A percentile compares a stretch with the other conserved stretches of the same genome.
phyloP scores from a whole-genome alignment of 768 basidiomycete genomes.

The Lentinus brumalis region DNA sequence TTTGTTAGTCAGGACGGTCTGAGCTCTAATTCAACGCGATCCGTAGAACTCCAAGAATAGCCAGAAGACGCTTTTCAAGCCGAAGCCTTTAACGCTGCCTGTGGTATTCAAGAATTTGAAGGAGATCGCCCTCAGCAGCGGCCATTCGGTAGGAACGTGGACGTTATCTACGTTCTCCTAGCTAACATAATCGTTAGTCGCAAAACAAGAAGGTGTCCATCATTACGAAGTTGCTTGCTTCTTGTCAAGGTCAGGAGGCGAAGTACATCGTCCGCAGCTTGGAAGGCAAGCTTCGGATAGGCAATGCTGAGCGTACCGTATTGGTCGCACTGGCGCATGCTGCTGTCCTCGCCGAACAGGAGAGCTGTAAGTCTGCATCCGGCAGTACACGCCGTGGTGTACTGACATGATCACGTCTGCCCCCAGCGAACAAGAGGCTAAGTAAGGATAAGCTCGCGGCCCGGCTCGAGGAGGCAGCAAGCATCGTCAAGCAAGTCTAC shows the following conservation, averaged over 20 bases:
- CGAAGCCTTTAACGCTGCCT: conserved; percentile 85
- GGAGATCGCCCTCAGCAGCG: conserved; percentile 86
- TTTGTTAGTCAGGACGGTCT: neutral
- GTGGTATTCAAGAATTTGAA: conserved; percentile 88
- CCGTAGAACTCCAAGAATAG: conserved; percentile 86
- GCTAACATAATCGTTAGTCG: conserved; percentile 52
- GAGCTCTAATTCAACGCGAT: neutral
- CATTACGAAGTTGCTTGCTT: conserved; percentile 91
- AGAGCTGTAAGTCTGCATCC: conserved; percentile 44
- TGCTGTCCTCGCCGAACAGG: conserved; percentile 78
- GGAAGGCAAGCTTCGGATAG: conserved; percentile 96
- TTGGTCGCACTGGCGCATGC: conserved; percentile 94
- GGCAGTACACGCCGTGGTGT: neutral
- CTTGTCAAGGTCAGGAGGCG: conserved; percentile 89
- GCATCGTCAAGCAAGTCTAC: conserved; percentile 86
- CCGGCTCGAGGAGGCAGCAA: conserved; percentile 75
- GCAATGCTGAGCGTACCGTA: conserved; percentile 95
- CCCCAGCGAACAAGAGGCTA: conserved; percentile 70
- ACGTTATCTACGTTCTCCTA: neutral
- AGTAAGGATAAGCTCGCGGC: conserved; percentile 69
- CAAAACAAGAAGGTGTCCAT: conserved; percentile 95
- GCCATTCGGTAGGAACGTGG: conserved; percentile 66
- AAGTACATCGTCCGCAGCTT: conserved; percentile 95
- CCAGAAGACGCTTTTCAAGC: conserved; percentile 93
- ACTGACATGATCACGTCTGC: too few species aligned